phyloP scores from a whole-genome alignment of 768 basidiomycete genomes.

The Favolaschia claudopus region DNA sequence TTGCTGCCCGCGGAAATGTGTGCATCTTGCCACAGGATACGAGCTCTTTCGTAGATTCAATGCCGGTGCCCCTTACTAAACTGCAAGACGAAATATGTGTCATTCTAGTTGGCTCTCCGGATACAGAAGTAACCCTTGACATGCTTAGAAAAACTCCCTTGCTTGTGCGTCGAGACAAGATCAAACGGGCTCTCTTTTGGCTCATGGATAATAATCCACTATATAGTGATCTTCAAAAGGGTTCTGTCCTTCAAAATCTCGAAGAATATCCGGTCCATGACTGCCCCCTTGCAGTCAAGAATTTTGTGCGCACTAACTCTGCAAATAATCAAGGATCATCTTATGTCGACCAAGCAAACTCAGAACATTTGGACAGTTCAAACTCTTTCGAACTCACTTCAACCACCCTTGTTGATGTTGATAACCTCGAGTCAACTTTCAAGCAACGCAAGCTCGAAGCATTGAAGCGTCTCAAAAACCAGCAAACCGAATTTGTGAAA shows the following conservation, averaged over 20 bases:
- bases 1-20: constrained; percentile 30
- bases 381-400: constrained; percentile 7
- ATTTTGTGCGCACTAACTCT: constrained; percentile 11
- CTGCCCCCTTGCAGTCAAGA: constrained; percentile 6
- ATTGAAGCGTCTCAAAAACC: constrained; percentile 8
- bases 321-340: constrained; percentile 21
- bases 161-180: constrained; percentile 15
- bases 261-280: constrained; percentile 22
- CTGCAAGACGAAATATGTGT: constrained; percentile 29
- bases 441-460: constrained; percentile 21
- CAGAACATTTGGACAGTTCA: constrained; percentile 12
- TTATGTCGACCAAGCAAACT: constrained; percentile 23
- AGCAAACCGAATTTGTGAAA: constrained; percentile 20
- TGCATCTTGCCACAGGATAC: constrained; percentile 30
- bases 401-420: constrained; percentile 23
- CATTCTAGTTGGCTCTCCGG: constrained; percentile 29
- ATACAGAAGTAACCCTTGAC: constrained; percentile 20
- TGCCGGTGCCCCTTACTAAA: constrained; percentile 22
- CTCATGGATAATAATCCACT: constrained; percentile 24
- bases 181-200: constrained; percentile 12
- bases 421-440: constrained; percentile 19
- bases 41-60: neutral
- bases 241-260: neutral
- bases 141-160: constrained; percentile 22
- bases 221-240: constrained; percentile 22